phyloP scores from a whole-genome alignment of 805 yeast genomes.

The Isabelozyma pseudorhagii region DNA sequence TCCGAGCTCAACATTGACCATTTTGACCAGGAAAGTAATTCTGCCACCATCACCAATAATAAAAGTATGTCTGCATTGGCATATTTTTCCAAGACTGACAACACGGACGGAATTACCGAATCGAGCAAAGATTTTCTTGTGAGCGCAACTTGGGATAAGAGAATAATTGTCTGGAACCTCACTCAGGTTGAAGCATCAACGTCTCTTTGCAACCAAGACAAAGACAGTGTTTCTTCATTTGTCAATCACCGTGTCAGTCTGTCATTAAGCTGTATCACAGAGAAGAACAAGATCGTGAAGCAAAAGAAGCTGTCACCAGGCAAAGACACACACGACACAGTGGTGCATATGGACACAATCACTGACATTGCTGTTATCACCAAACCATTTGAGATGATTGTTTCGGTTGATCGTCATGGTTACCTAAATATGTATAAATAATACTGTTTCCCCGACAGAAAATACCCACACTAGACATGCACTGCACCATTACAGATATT shows the following conservation, averaged over 20 bases:
- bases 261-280: conserved; percentile 8
- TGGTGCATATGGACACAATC: conserved; percentile 47
- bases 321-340: neutral
- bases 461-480: too few species aligned
- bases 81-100: neutral
- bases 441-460: neutral
- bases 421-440: conserved; percentile 55
- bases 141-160: conserved; percentile 23
- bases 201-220: conserved; percentile 5
- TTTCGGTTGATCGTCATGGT: conserved; percentile 69
- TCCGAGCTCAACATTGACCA: conserved; percentile 13
- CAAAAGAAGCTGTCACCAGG: neutral
- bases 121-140: conserved; percentile 11
- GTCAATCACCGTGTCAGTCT: conserved; percentile 8
- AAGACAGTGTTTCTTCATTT: neutral
- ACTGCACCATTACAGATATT: too few species aligned
- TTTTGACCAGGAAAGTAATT: conserved; percentile 8
- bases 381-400: conserved; percentile 56
- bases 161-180: conserved; percentile 27
- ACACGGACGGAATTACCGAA: neutral
- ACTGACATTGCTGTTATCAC: conserved; percentile 45
- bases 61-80: conserved; percentile 11
- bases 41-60: conserved; percentile 1
- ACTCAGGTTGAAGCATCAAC: conserved; percentile 12
- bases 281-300: neutral